Evolutionary conservation across 2,329 filamentous ascomycete genomes (phyloP).

Genomic region (Xylaria sp.): DNA sequence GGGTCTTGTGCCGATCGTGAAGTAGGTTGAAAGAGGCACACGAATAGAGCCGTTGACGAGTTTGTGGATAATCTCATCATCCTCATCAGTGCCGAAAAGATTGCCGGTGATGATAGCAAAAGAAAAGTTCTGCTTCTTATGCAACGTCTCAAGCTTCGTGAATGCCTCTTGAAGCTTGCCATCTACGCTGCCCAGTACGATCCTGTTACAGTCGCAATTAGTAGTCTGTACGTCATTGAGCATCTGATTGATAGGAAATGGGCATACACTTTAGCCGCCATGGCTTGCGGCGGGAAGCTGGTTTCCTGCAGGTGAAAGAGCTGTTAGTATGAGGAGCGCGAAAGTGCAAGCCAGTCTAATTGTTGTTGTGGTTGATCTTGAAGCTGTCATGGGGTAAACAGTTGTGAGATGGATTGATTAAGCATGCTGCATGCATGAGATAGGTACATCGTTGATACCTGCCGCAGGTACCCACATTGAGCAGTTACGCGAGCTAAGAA

Average conservation of each 20-base stretch:
- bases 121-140: slow-evolving; percentile 87
- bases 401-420: no score
- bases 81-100: slow-evolving; percentile 74
- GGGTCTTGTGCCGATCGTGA: slow-evolving; percentile 79
- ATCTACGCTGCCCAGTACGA: slow-evolving; percentile 85
- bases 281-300: slow-evolving; percentile 43
- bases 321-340: background rate
- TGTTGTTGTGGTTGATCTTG: background rate
- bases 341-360: background rate
- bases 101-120: slow-evolving; percentile 88
- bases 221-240: slow-evolving; percentile 14
- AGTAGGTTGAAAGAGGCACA: slow-evolving; percentile 88
- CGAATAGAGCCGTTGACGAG: slow-evolving; percentile 78
- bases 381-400: background rate
- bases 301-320: background rate
- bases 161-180: slow-evolving; percentile 82
- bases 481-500: background rate
- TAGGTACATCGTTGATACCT: no score
- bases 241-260: slow-evolving; percentile 22
- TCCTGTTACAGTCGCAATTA: slow-evolving; percentile 57
- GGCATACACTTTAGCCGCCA: slow-evolving; percentile 63
- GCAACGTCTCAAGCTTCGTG: slow-evolving; percentile 80
- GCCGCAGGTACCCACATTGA: no score
- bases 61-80: slow-evolving; percentile 68
- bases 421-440: no score